Base-by-base conservation (phyloP, 148 eudicot genomes). In the Rhododendron simsii region DNA sequence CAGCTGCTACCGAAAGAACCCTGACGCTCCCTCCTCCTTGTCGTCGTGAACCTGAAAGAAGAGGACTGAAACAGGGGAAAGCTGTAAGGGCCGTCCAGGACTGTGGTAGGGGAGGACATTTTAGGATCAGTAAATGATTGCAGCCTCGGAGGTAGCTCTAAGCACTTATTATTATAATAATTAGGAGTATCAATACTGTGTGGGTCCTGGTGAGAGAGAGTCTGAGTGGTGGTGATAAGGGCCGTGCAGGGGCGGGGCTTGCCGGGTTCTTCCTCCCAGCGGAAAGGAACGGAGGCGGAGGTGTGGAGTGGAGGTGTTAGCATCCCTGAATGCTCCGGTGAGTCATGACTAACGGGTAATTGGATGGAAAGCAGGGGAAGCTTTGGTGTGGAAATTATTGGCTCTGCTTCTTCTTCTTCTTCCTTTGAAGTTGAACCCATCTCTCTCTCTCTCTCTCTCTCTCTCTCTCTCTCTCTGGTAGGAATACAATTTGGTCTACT, bases 201-300 rank as follows among this genome's bases (percentile, higher is more conserved):
- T 59, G 86, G 81, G 63, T 41, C 13, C 4, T 39, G 59, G 65
- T 30, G 86, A 53, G 89, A 48, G 35, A 28, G 37, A 21, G 21
- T 6, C 10, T 3, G n/a, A 61, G 44, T 6, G 14, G 35, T 0
- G 33, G 84, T 15, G 75, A 87, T 85, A 21, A 87, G 83, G 67
- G 88, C 73, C 18, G 90, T 89, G 88, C 90, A 89, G 21, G 95
- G 92, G 59, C 91, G 77, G 55, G 98, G 98, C 84, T 93, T 95
- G 0, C 98, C 98, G 4, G 98, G 98, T 82, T 92, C 86, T 85
- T 95, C 95, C 71, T 95, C 98, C 98, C 98, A 95, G 2, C 84
- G 88, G 90, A 95, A 94, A 45, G 98, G 98, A 1, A 95, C 90
- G 9, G 98, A 91, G 7, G 96, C 96, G 1, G 80, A 86, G 63